These are phyloP conservation scores for Colletotrichum echinochloae DNA, from an alignment of 2,329 filamentous ascomycete genomes.

Conservation along the genomic window DNA sequence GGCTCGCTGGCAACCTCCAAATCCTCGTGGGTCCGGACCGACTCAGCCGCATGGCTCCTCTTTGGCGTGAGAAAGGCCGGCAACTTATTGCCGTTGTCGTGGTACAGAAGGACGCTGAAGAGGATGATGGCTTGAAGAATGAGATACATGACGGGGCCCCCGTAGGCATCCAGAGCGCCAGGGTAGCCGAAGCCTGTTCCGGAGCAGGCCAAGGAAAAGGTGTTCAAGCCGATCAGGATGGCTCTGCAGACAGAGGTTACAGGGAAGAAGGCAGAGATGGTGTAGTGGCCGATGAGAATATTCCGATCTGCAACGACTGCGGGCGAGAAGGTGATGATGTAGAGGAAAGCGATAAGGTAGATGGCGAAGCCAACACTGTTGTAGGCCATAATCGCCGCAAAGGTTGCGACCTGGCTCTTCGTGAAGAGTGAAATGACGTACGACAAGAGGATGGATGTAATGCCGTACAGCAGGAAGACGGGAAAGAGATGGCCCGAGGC, in stretches of 20 bases:
- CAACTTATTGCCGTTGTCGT: slow-evolving; percentile 75
- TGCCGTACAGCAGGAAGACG: slow-evolving; percentile 72
- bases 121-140: slow-evolving; percentile 78
- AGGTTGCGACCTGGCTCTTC: slow-evolving; percentile 83
- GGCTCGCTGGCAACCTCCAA: slow-evolving; percentile 75
- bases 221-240: slow-evolving; percentile 82
- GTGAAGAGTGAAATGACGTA: slow-evolving; percentile 87
- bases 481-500: slow-evolving; percentile 84
- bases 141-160: slow-evolving; percentile 87
- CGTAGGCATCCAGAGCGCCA: slow-evolving; percentile 78
- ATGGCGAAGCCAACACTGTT: slow-evolving; percentile 79
- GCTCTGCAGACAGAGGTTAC: slow-evolving; percentile 80
- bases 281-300: slow-evolving; percentile 79
- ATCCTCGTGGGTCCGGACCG: slow-evolving; percentile 51
- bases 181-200: slow-evolving; percentile 74
- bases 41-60: slow-evolving; percentile 57
- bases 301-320: slow-evolving; percentile 72
- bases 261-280: slow-evolving; percentile 79
- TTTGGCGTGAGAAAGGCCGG: neutral
- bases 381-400: slow-evolving; percentile 82
- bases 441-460: slow-evolving; percentile 79
- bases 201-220: slow-evolving; percentile 84
- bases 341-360: slow-evolving; percentile 73
- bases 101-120: slow-evolving; percentile 80
- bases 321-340: slow-evolving; percentile 65